Evolutionary conservation across 176 grass and related monocot genomes (phyloP).

Genomic region (Oryza punctata): DNA sequence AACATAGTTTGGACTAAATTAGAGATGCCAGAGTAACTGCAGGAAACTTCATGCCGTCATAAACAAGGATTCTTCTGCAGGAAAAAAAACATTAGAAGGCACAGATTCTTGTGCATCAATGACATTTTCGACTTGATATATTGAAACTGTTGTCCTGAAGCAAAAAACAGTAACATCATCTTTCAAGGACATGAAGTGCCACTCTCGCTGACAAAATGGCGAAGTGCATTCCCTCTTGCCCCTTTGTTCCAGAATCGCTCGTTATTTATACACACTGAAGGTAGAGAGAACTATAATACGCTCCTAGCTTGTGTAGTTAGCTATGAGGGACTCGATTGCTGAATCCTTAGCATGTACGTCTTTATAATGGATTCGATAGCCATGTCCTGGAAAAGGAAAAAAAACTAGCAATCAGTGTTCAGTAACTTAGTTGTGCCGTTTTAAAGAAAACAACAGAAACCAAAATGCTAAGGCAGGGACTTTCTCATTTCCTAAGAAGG

Average conservation of each 20-base stretch:
- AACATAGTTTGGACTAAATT: not conserved
- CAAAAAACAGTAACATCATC: not conserved
- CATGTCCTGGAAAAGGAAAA: conserved; percentile 40
- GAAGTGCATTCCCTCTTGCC: not conserved
- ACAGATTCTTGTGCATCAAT: not conserved
- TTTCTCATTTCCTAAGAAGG: not conserved
- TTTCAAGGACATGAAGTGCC: not conserved
- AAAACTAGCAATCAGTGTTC: not conserved
- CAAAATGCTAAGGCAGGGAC: not conserved
- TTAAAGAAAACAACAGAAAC: not conserved
- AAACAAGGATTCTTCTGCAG: not conserved
- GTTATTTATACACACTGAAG: conserved; percentile 18
- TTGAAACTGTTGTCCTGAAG: not conserved
- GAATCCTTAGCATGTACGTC: conserved; percentile 49
- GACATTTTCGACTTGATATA: not conserved
- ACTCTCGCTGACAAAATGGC: not conserved
- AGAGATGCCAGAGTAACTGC: conserved; percentile 8
- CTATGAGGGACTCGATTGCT: conserved; percentile 39
- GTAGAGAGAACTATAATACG: not conserved
- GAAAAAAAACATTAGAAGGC: not conserved
- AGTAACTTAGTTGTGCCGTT: not conserved
- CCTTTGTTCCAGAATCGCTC: not conserved
- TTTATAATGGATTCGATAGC: conserved; percentile 41
- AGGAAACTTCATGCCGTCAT: not conserved
- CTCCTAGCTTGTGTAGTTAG: conserved; percentile 30